Percentiles rank a stretch among this genome's conserved stretches.
Conservation (phyloP, 805 yeast species). For the Candida nemodendra region DNA sequence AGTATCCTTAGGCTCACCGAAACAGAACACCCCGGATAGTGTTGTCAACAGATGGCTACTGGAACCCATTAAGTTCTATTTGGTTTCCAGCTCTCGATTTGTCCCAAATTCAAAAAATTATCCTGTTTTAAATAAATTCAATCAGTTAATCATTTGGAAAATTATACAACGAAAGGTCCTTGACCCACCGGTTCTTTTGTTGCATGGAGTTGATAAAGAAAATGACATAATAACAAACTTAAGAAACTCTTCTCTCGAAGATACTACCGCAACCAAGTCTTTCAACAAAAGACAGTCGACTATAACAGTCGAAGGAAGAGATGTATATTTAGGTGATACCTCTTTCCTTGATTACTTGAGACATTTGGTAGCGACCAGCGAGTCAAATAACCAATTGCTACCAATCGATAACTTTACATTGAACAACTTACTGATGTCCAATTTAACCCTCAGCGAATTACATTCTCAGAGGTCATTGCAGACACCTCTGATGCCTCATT, state of each 20-base stretch:
- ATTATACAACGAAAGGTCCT: constrained; percentile 43
- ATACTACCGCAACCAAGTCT: constrained; percentile 15
- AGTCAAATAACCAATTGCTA: constrained; percentile 25
- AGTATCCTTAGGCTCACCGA: constrained; percentile 76
- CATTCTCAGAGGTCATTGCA: constrained; percentile 26
- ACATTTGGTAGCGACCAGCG: constrained; percentile 19
- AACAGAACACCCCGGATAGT: constrained; percentile 47
- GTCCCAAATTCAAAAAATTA: constrained; percentile 57
- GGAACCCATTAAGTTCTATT: constrained; percentile 61
- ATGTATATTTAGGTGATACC: constrained; percentile 26
- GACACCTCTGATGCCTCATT: constrained; percentile 72
- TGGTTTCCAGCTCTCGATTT: constrained; percentile 56
- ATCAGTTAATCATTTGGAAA: constrained; percentile 48
- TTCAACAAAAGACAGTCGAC: constrained; percentile 5
- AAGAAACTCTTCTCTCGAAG: constrained; percentile 8
- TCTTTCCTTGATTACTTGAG: constrained; percentile 32
- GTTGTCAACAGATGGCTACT: constrained; percentile 63
- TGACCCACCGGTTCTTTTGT: constrained; percentile 40
- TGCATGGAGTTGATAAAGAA: constrained; percentile 54
- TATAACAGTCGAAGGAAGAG: constrained; percentile 18
- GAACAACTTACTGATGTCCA: constrained; percentile 18
- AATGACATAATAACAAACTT: constrained; percentile 21
- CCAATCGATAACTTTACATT: constrained; percentile 29
- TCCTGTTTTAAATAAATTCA: constrained; percentile 62
- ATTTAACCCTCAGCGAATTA: constrained; percentile 9